Base-by-base conservation (phyloP, 441 rosid genomes). In the Biscutella laevigata region DNA sequence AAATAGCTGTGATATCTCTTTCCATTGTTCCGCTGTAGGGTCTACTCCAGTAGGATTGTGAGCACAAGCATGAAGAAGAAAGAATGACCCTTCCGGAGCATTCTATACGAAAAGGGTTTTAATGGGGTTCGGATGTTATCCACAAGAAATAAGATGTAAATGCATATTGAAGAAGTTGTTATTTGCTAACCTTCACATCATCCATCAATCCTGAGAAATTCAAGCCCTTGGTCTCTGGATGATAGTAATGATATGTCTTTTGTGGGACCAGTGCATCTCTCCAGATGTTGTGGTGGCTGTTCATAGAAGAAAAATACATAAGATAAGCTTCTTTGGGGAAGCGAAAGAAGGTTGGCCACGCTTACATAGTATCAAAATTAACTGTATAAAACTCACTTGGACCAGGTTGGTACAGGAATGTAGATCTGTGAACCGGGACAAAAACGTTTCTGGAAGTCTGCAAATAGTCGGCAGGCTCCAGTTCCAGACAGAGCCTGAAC, bases 271-370 rank as follows among this genome's bases (percentile, higher is more conserved):
- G 79, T 22, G 98, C 96, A 74, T 90, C 96, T 81, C 85, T 83
- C 98, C 98, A 90, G 64, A 87, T 90, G 53, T 90, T 90, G 60
- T 87, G 98, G 74, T 90, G 98, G 77, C 98, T 87, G 86, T 73
- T 68, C 35, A 64, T 44, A 64, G 21, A 57, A 57, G 14, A 30
- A 39, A 16, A 15, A n/a, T n/a, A n/a, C 29, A 19, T 41, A 29
- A 57, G 48, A 38, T 12, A 56, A 28, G 20, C 14, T 25, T 7
- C 21, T 10, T 33, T 13, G 39, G 28, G 3, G 20, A 48, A 35
- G 28, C 41, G 39, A 40, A 6, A 46, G 24, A 33, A 8, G 11
- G 21, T 49, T 38, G 11, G 8, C 38, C 12, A 40, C 51, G 27
- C 17, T 14, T 40, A 5, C 30, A 47, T 37, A 40, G 27, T 47